A percentile compares a stretch with the other conserved stretches of the same genome.
phyloP scores from a whole-genome alignment of 805 yeast genomes.

The Kluyveromyces nonfermentans region DNA sequence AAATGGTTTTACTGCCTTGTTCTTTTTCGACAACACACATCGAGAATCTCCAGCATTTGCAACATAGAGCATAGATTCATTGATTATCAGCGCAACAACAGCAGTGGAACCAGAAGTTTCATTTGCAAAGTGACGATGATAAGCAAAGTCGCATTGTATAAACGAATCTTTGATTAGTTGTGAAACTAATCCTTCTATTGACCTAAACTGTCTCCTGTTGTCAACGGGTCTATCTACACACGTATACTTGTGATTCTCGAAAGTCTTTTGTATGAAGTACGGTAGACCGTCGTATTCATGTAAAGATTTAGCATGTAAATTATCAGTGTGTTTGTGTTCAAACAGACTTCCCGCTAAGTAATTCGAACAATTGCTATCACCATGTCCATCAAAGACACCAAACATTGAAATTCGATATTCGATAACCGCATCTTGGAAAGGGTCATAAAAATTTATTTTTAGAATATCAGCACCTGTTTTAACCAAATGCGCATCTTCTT shows the following conservation, averaged over 20 bases:
- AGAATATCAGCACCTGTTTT: conserved; percentile 36
- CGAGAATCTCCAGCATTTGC: conserved; percentile 76
- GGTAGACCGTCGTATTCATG: conserved; percentile 1
- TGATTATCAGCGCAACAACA: conserved; percentile 36
- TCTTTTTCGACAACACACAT: conserved; percentile 41
- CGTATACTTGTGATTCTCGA: conserved; percentile 4
- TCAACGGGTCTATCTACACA: not conserved
- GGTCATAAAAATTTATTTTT: conserved; percentile 26
- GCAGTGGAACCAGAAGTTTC: conserved; percentile 46
- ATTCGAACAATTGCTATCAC: conserved; percentile 55
- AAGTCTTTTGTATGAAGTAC: conserved; percentile 1
- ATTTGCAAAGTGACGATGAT: conserved; percentile 32
- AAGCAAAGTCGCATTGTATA: conserved; percentile 36
- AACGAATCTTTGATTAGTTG: conserved; percentile 37
- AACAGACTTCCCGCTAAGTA: conserved; percentile 32
- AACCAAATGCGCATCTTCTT: conserved; percentile 68
- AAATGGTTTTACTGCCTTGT: conserved; percentile 48
- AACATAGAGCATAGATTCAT: conserved; percentile 39
- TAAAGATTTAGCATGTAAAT: conserved; percentile 23
- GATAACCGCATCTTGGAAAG: conserved; percentile 21
- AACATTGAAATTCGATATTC: conserved; percentile 35
- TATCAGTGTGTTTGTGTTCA: not conserved
- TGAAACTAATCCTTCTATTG: conserved; percentile 29
- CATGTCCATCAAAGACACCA: conserved; percentile 80
- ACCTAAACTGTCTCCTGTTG: conserved; percentile 17